Base-by-base conservation (phyloP, 805 yeast species). In the Priceomyces melissophilus region DNA sequence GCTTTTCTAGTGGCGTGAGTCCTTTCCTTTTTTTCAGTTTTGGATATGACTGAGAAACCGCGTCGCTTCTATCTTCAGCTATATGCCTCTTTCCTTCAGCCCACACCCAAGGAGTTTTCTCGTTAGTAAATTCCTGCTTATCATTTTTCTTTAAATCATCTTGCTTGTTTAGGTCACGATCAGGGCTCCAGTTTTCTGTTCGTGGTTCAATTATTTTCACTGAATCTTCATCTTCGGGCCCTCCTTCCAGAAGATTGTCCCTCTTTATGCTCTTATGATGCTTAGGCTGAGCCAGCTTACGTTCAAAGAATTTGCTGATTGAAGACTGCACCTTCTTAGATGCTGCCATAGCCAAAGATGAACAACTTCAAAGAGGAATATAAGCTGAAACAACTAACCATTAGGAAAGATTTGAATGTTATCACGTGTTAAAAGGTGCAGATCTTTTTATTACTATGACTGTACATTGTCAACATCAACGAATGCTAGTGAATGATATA, bases 1-100 rank as follows among this genome's bases (percentile, higher is more conserved):
- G 97, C 45, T 74, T 76, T 49, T 89, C 97, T 29, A 90, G 61
- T 0, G 97, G 96, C 0, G 96, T 69, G 29, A 67, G 42, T 37
- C 52, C 51, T 29, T 37, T 37, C 15, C 39, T 13, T 32, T 40
- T 40, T 23, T 29, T 32, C 32, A 35, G 37, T 35, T 40, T 41
- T 23, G 43, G 17, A 12, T 27, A 16, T 29, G 15, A 5, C 32
- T 5, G 32, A n/a, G n/a, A n/a, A 12, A 13, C 15, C 32, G 15
- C 15, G 15, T 12, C 32, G 8, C 8, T 8, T 10, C 12, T 17
- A n/a, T n/a, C 31, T 11, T 35, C 13, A 11, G 11, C 15, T 8
- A n/a, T 25, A 25, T 35, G 31, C 38, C 28, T 25, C 10, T 35
- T 12, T 3, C 28, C 15, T 35, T 10, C 14, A 11, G 12, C 2